These are phyloP conservation scores for Mortierella sp. DNA, from an alignment of 371 early-diverging fungal genomes.

Conservation along the genomic window DNA sequence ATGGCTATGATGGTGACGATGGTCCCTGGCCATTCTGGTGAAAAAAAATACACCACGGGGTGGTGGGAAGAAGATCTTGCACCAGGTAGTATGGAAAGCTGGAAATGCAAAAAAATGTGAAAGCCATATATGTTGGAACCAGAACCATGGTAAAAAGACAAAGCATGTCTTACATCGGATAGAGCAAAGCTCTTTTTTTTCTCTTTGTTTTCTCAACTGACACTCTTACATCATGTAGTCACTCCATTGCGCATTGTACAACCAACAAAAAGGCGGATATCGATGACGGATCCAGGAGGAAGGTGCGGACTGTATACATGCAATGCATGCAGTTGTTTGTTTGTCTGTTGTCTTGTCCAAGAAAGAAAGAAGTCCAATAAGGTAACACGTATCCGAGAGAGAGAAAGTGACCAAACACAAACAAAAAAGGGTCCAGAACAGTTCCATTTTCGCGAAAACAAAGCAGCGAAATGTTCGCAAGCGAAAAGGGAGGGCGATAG, in stretches of 20 bases:
- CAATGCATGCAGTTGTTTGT: not conserved
- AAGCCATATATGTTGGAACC: not conserved
- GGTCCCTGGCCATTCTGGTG: not conserved
- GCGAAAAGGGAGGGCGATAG: not conserved
- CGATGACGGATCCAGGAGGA: no score
- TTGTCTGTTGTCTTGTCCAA: no score
- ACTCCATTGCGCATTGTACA: not conserved
- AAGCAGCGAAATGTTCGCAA: not conserved
- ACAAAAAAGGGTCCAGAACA: constrained; percentile 15
- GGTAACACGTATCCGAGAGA: not conserved
- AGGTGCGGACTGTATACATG: not conserved
- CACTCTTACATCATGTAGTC: no score
- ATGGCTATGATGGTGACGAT: not conserved
- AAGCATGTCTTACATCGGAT: not conserved
- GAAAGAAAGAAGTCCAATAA: not conserved
- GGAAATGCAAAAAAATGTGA: not conserved
- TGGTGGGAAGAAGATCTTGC: not conserved
- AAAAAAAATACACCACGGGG: not conserved
- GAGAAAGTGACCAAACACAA: not conserved
- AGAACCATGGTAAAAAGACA: constrained; percentile 2
- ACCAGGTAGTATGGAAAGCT: not conserved
- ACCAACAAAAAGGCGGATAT: not conserved
- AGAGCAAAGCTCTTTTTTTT: not conserved
- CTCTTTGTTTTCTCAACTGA: no score
- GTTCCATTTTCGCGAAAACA: constrained; percentile 5